Conservation (phyloP, 495 filamentous ascomycete genomes). For the Amniculicola lignicola region DNA sequence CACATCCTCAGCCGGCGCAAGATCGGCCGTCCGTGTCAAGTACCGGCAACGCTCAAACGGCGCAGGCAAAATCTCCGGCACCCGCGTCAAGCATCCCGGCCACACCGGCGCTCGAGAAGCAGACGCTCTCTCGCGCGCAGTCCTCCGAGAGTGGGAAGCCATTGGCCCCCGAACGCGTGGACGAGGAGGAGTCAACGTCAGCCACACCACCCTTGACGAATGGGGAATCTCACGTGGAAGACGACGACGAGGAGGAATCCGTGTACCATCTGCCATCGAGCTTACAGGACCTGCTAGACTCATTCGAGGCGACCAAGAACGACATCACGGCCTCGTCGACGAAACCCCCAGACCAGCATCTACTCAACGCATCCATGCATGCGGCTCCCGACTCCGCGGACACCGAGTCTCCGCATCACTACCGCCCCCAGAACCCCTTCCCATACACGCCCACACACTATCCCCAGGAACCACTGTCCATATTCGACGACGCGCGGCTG, state of each 20-base stretch:
- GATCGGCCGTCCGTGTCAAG: conserved; percentile 46
- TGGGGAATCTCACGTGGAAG: conserved; percentile 48
- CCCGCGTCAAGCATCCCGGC: conserved; percentile 42
- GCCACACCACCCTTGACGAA: conserved; percentile 49
- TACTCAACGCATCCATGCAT: conserved; percentile 67
- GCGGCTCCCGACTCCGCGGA: conserved; percentile 72
- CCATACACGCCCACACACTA: conserved; percentile 74
- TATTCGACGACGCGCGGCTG: conserved; percentile 84
- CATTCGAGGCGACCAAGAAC: conserved; percentile 78
- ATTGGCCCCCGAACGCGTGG: conserved; percentile 17
- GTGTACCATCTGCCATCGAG: conserved; percentile 92
- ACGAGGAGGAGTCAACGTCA: conserved; percentile 33
- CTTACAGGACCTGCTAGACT: conserved; percentile 83
- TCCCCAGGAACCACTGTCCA: conserved; percentile 82
- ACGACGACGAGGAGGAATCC: conserved; percentile 62
- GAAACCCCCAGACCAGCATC: conserved; percentile 48
- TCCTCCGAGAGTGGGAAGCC: conserved; percentile 29
- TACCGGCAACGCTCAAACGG: conserved; percentile 42
- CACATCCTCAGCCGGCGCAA: conserved; percentile 52
- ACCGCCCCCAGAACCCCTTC: conserved; percentile 75
- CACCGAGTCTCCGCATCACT: conserved; percentile 75
- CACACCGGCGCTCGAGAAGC: conserved; percentile 48
- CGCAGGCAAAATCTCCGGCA: conserved; percentile 50
- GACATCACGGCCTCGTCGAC: conserved; percentile 30
- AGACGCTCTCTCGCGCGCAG: conserved; percentile 40